Percentiles rank a stretch among this genome's conserved stretches.
These are phyloP conservation scores for Botrytis fabae DNA, from an alignment of 2,329 filamentous ascomycete species.

Conservation along the genomic window DNA sequence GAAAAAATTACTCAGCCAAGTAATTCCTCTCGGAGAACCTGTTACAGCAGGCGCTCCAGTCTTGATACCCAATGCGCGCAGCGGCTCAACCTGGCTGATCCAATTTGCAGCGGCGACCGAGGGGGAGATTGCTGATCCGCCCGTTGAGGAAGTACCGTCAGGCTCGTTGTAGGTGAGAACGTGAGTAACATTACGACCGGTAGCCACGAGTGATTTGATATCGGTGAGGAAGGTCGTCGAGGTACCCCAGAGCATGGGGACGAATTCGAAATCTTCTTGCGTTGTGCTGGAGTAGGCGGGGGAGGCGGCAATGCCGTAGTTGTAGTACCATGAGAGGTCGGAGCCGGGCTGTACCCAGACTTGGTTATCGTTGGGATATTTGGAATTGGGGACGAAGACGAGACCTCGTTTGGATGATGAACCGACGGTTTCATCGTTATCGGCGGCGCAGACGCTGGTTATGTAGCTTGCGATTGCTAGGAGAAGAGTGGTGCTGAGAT, in stretches of 20 bases:
- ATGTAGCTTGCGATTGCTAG: constrained; percentile 9
- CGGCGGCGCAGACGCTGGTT: constrained; percentile 4
- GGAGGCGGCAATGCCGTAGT: constrained; percentile 64
- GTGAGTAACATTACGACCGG: constrained; percentile 61
- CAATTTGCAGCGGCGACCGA: constrained; percentile 64
- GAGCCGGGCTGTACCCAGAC: constrained; percentile 60
- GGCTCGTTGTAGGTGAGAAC: constrained; percentile 82
- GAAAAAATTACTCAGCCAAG: constrained; percentile 69
- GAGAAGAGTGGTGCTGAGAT: constrained; percentile 22
- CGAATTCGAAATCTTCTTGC: constrained; percentile 66
- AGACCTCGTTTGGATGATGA: constrained; percentile 68
- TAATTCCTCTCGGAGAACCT: constrained; percentile 57
- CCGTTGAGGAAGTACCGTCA: constrained; percentile 51
- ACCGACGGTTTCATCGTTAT: constrained; percentile 20
- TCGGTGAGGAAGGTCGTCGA: constrained; percentile 61
- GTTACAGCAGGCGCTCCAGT: constrained; percentile 72
- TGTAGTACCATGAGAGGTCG: constrained; percentile 82
- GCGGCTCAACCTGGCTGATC: constrained; percentile 70
- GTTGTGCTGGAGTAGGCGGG: constrained; percentile 48
- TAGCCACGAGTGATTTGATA: constrained; percentile 56
- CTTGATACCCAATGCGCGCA: constrained; percentile 63
- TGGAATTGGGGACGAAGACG: constrained; percentile 60
- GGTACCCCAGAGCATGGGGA: constrained; percentile 78
- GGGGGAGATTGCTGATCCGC: constrained; percentile 63
- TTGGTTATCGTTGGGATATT: constrained; percentile 60